Conservation (phyloP, 257 asterid genomes). For the Henckelia pumila region DNA sequence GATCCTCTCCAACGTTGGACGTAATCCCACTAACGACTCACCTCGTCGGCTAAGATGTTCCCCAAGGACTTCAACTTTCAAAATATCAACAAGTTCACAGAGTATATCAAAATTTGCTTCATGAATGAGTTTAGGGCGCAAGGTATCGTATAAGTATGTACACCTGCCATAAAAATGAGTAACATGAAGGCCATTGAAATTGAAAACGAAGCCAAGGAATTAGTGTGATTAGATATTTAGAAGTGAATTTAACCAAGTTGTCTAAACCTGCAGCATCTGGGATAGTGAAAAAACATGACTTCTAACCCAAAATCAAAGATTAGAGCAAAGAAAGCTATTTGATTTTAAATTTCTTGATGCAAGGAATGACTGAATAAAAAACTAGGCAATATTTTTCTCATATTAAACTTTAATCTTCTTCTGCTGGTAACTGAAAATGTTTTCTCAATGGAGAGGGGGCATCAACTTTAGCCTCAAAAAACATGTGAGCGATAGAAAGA, state of each 20-base stretch:
- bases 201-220: slow-evolving; percentile 22
- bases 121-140: slow-evolving; percentile 92
- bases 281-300: slow-evolving; percentile 11
- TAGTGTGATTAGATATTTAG: neutral
- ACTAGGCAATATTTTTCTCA: neutral
- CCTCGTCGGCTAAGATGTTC: slow-evolving; percentile 86
- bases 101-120: slow-evolving; percentile 95
- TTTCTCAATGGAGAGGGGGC: neutral
- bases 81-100: slow-evolving; percentile 92
- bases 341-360: slow-evolving; percentile 14
- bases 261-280: neutral
- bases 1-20: slow-evolving; percentile 88
- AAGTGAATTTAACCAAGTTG: slow-evolving; percentile 5
- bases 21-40: slow-evolving; percentile 83
- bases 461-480: slow-evolving; percentile 4
- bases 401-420: slow-evolving; percentile 5
- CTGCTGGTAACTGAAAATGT: neutral
- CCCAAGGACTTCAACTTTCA: slow-evolving; percentile 91
- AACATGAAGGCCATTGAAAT: slow-evolving; percentile 22
- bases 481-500: neutral
- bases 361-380: neutral
- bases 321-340: neutral
- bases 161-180: slow-evolving; percentile 58
- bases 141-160: slow-evolving; percentile 85
- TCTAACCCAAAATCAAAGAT: slow-evolving; percentile 14